phyloP scores from a whole-genome alignment of 805 yeast genomes.

The Peterozyma toletana region DNA sequence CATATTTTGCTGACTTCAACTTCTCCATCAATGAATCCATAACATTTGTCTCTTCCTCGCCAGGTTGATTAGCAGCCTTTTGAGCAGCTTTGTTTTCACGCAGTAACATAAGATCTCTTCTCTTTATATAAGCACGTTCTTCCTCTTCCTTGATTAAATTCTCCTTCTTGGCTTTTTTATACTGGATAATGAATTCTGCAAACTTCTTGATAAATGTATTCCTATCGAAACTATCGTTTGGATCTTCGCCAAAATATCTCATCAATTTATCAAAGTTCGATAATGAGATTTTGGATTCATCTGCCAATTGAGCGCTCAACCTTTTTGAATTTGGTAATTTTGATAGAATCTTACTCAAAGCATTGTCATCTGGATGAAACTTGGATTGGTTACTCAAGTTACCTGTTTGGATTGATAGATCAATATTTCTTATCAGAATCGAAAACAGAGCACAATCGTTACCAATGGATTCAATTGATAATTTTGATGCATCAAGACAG shows the following conservation, averaged over 20 bases:
- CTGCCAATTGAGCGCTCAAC: constrained; percentile 40
- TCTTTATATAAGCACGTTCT: constrained; percentile 52
- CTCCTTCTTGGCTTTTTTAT: constrained; percentile 57
- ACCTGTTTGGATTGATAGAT: constrained; percentile 71
- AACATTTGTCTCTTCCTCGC: constrained; percentile 34
- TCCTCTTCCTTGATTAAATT: constrained; percentile 66
- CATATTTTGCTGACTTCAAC: constrained; percentile 73
- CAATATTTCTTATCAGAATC: constrained; percentile 59
- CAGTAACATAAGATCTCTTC: constrained; percentile 40
- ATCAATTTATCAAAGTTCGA: constrained; percentile 50
- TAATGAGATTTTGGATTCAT: constrained; percentile 43
- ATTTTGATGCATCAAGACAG: constrained; percentile 53
- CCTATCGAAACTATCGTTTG: constrained; percentile 43
- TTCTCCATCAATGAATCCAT: constrained; percentile 87
- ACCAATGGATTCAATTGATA: constrained; percentile 76
- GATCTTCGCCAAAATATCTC: constrained; percentile 69
- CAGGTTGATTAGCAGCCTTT: background rate
- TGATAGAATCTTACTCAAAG: constrained; percentile 52
- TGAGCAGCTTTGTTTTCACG: constrained; percentile 19
- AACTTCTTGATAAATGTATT: constrained; percentile 59
- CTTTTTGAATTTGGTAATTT: constrained; percentile 47
- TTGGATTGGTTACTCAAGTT: constrained; percentile 71
- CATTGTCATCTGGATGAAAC: constrained; percentile 80
- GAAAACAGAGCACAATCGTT: constrained; percentile 63
- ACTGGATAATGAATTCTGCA: constrained; percentile 50